Evolutionary conservation across 2,329 filamentous ascomycete genomes (phyloP), one percentile per base, ranked within the genome.

Genomic region (Diplodia mutila): DNA sequence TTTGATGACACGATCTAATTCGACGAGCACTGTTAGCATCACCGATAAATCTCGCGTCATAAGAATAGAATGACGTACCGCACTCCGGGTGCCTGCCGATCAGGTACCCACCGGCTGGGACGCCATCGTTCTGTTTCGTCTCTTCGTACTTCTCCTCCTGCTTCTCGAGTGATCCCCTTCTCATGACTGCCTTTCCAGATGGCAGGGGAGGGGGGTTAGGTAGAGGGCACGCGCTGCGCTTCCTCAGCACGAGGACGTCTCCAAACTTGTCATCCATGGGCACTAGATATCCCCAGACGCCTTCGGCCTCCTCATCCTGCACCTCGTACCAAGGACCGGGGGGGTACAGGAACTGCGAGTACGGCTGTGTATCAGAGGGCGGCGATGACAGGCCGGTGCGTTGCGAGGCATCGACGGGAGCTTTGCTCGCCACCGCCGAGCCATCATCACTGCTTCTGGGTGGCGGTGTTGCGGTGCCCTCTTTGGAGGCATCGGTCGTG

Each of bases 241-340:
- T 92, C 79, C 87, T 90, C 77, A 99, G 79, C 8, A 96, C 91
- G 80, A 97, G 78, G 4, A 85, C 79, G 78, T 91, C 81, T 79
- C 88, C 90, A 65, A 90, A 89, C 70, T 86, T 87, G 64, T 86
- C 85, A 75, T 94, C 90, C 27, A 97, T 82, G 1, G 94, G 93
- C 65, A 97, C 87, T 5, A 99, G 84, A 75, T 98, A 99, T 14
- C 96, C 96, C 95, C 95, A 99, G 1, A 98, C 93, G 9, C 93
- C 93, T 77, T 97, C 91, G 54, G 87, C 86, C 68, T 86, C 87
- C 80, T 97, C 93, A 75, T 97, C 91, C 70, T 94, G 87, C 4
- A 96, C 91, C 67, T 97, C 93, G 70, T 94, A 91, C 12, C 89
- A 89, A 55, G 94, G 85, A 68, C 87, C 83, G 32, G 92, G 87